Evolutionary conservation across 257 asterid species (phyloP), one percentile per base, ranked within the genome.

Genomic region (Linaria vulgaris): DNA sequence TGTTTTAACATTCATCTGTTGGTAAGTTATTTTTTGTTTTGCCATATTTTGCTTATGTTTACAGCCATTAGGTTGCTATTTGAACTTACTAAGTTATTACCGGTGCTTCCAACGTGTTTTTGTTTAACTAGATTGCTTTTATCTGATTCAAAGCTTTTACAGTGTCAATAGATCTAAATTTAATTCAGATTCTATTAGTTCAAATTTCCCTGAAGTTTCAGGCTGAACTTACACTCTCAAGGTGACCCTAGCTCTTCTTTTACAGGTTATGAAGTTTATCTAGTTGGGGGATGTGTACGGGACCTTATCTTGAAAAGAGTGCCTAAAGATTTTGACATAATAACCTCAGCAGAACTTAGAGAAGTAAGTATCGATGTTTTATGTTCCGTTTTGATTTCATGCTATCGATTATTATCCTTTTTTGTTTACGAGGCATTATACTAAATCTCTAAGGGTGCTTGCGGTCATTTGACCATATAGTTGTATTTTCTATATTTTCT

Each of bases 261-360:
- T 61, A 72, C 69, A 89, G 97, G 94, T 34, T 89, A 72, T 74
- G 95, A 89, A 66, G 97, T 87, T 76, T 89, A 87, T 77, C 95
- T 86, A 27, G 97, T 89, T 15, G 97, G 97, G 66, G 97, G 97
- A 45, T 89, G 95, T 60, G 94, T 89, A 23, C 79, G 97, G 77
- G 97, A 89, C 69, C 91, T 87, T 55, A 82, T 87, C 59, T 74
- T 87, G 68, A 77, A 69, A 64, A 78, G 87, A 60, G 77, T 72
- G 11, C 97, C 97, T 19, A 87, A 87, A 78, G 97, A 89, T 71
- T 89, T 87, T 74, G 95, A 89, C 71, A 56, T 89, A 43, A 73
- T 89, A 60, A 89, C 97, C 67, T 84, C 97, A 39, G 97, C 97
- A 27, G 91, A 89, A 72, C 85, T 89, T 51, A 80, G 41, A 72